A percentile compares a stretch with the other conserved stretches of the same genome.
These are phyloP conservation scores for Geotrichum carabidarum DNA, from an alignment of 1,139 yeast genomes.

Conservation along the genomic window DNA sequence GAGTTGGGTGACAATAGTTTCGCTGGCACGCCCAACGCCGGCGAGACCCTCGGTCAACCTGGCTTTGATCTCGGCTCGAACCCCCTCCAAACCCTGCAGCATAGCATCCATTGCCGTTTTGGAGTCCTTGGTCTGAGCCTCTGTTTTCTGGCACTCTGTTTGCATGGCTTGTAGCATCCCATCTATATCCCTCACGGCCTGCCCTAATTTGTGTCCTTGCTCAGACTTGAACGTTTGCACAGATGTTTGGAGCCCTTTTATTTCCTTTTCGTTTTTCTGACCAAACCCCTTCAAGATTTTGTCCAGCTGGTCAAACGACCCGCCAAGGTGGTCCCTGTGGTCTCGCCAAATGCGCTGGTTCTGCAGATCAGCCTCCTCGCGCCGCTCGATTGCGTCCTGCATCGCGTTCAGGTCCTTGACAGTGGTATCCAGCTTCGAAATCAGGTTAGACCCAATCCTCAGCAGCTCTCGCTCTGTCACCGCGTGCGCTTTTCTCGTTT, in stretches of 20 bases:
- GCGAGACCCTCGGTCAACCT: conserved; percentile 24
- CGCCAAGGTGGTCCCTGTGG: conserved; percentile 16
- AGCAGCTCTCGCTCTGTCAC: conserved; percentile 32
- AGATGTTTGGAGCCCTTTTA: conserved; percentile 6
- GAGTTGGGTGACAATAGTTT: conserved; percentile 18
- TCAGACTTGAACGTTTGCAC: conserved; percentile 17
- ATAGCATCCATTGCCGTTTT: conserved; percentile 22
- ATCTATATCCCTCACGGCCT: conserved; percentile 21
- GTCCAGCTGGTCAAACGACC: conserved; percentile 20
- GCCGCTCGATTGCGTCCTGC: conserved; percentile 27
- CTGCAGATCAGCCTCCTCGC: conserved; percentile 21
- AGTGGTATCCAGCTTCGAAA: conserved; percentile 30
- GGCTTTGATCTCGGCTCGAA: conserved; percentile 25
- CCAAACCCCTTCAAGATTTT: conserved; percentile 14
- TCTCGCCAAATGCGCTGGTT: conserved; percentile 22
- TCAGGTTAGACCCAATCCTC: conserved; percentile 30
- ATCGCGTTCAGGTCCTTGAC: conserved; percentile 28
- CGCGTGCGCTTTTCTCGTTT: conserved; percentile 33
- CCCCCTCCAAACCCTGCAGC: conserved; percentile 23
- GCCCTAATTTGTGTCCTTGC: conserved; percentile 22
- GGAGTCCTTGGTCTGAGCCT: conserved; percentile 19
- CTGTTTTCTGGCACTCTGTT: conserved; percentile 15
- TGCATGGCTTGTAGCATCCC: conserved; percentile 20
- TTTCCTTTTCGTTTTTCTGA: not conserved
- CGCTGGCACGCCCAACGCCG: conserved; percentile 23